Percentiles rank a stretch among this genome's conserved stretches.
Evolutionary conservation across 352 stramenopile species (phyloP).

Genomic region (Phytophthora hybrid): DNA sequence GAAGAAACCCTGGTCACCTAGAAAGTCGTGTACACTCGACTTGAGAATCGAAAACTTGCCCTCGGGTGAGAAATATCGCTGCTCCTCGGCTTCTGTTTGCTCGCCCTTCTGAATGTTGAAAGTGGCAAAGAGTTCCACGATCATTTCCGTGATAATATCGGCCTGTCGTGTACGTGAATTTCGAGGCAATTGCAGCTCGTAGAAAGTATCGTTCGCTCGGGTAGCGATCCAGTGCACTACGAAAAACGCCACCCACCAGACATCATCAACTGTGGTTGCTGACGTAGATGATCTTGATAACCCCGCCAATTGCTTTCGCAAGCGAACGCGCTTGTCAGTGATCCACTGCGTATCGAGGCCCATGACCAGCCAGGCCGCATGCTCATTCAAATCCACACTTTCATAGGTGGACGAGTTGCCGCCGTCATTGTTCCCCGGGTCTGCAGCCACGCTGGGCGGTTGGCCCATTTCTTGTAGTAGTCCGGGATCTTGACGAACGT

Average conservation of each 20-base stretch:
- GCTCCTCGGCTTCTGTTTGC: slow-evolving; percentile 1
- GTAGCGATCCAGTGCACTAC: slow-evolving; percentile 57
- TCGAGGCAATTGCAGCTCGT: slow-evolving; percentile 32
- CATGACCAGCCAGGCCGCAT: slow-evolving; percentile 29
- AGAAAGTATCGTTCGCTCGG: slow-evolving; percentile 38
- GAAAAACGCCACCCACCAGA: slow-evolving; percentile 62
- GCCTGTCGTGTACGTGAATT: slow-evolving; percentile 16
- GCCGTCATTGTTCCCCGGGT: neutral
- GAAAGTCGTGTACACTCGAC: slow-evolving; percentile 37
- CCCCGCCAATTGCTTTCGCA: slow-evolving; percentile 47
- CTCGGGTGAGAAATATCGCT: slow-evolving; percentile 20
- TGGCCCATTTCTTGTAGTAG: slow-evolving; percentile 47
- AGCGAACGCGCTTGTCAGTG: slow-evolving; percentile 60
- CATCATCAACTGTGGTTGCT: slow-evolving; percentile 25
- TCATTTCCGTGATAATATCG: slow-evolving; percentile 34
- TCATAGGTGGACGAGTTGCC: neutral
- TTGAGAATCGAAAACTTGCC: slow-evolving; percentile 37
- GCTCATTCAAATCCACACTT: slow-evolving; percentile 6
- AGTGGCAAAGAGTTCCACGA: slow-evolving; percentile 24
- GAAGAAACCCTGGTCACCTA: slow-evolving; percentile 46
- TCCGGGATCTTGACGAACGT: slow-evolving; percentile 33
- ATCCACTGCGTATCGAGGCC: slow-evolving; percentile 51
- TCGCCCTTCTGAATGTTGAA: slow-evolving; percentile 42
- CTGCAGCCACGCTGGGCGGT: slow-evolving; percentile 12
- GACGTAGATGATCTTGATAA: slow-evolving; percentile 1